Percentiles rank a stretch among this genome's conserved stretches.
phyloP scores from a whole-genome alignment of 2,329 filamentous ascomycete genomes.

The Diplodia sapinea region DNA sequence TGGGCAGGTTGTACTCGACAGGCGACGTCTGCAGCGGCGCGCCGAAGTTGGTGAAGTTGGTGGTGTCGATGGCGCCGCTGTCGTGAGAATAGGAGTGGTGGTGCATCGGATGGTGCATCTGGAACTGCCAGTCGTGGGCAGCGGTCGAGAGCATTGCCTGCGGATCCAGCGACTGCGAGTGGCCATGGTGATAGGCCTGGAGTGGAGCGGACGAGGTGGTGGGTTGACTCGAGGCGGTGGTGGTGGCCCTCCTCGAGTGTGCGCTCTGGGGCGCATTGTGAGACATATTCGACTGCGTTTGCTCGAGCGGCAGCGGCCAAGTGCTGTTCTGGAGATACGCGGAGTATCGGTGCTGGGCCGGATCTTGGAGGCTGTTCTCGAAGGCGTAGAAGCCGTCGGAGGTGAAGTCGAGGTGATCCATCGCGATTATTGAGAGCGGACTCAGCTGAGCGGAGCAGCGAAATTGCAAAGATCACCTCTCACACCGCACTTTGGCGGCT shows the following conservation, averaged over 20 bases:
- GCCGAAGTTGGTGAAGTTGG: slow-evolving; percentile 43
- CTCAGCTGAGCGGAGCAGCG: slow-evolving; percentile 31
- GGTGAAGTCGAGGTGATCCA: slow-evolving; percentile 32
- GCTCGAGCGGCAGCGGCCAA: slow-evolving; percentile 48
- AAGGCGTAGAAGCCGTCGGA: slow-evolving; percentile 31
- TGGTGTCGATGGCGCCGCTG: slow-evolving; percentile 45
- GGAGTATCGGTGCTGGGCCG: slow-evolving; percentile 33
- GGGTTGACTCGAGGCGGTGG: slow-evolving; percentile 36
- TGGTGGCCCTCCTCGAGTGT: slow-evolving; percentile 39
- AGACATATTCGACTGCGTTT: slow-evolving; percentile 41
- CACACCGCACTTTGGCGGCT: slow-evolving; percentile 32
- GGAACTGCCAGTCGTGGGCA: slow-evolving; percentile 53
- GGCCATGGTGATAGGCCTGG: slow-evolving; percentile 40
- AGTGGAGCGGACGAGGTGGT: slow-evolving; percentile 44
- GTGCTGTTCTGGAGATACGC: slow-evolving; percentile 41
- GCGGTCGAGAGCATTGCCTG: slow-evolving; percentile 46
- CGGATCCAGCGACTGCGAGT: slow-evolving; percentile 43
- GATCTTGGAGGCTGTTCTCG: slow-evolving; percentile 24
- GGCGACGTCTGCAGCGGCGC: slow-evolving; percentile 53
- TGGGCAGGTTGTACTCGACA: slow-evolving; percentile 53
- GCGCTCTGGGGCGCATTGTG: slow-evolving; percentile 33
- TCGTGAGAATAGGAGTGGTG: slow-evolving; percentile 42
- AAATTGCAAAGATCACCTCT: slow-evolving; percentile 32
- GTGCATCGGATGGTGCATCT: slow-evolving; percentile 43
- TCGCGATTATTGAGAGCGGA: slow-evolving; percentile 24